These are phyloP conservation scores for Globisporangium yorkense DNA, from an alignment of 352 stramenopile species.

Conservation along the genomic window DNA sequence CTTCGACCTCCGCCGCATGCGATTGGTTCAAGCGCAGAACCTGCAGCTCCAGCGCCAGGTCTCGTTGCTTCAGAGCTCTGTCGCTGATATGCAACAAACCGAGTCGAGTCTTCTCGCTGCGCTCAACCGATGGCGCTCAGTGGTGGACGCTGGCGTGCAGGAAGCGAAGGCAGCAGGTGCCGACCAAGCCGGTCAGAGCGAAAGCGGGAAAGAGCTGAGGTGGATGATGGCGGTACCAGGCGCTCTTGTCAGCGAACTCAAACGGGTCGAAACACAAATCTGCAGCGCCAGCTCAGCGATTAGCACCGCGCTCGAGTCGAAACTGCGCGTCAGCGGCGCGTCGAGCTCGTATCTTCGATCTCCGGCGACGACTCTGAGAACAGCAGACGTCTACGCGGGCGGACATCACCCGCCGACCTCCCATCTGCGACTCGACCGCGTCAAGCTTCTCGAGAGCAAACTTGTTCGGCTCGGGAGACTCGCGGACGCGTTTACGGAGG, in stretches of 20 bases:
- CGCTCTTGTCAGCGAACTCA: constrained; percentile 27
- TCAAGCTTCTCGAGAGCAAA: constrained; percentile 9
- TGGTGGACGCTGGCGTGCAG: constrained; percentile 35
- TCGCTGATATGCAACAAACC: constrained; percentile 23
- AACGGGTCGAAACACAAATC: constrained; percentile 27
- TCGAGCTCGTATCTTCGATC: constrained; percentile 21
- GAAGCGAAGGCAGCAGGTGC: constrained; percentile 39
- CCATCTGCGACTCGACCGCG: constrained; percentile 9
- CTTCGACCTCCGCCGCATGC: constrained; percentile 28
- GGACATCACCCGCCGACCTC: background rate
- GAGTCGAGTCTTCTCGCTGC: constrained; percentile 30
- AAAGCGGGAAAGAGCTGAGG: constrained; percentile 15
- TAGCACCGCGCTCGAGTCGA: constrained; percentile 22
- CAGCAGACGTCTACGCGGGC: constrained; percentile 13
- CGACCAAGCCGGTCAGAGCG: constrained; percentile 16
- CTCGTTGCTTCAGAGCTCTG: constrained; percentile 31
- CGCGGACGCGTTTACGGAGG: background rate
- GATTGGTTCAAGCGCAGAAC: constrained; percentile 47
- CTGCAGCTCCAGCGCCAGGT: constrained; percentile 57
- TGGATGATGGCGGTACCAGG: constrained; percentile 41
- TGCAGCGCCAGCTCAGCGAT: constrained; percentile 10
- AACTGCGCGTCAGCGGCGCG: constrained; percentile 23
- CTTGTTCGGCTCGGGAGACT: background rate
- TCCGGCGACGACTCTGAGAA: constrained; percentile 8
- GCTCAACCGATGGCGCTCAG: constrained; percentile 30